Evolutionary conservation across 2,329 filamentous ascomycete genomes (phyloP).

Genomic region (Ceratocystis cubensis): DNA sequence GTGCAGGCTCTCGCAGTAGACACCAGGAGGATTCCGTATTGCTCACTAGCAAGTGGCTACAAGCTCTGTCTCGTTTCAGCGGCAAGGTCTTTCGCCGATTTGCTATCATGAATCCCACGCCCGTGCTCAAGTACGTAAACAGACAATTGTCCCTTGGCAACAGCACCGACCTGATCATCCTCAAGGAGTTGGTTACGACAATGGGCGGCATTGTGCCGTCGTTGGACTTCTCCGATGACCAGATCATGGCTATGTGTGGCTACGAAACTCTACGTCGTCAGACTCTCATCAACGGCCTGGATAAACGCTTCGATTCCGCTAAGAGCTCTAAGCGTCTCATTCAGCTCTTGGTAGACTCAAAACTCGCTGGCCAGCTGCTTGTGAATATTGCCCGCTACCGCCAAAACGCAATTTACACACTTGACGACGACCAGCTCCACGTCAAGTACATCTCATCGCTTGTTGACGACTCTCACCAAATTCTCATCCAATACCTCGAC

Average conservation of each 20-base stretch:
- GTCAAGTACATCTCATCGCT: slow-evolving; percentile 82
- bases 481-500: slow-evolving; percentile 79
- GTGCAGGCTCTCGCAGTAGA: slow-evolving; percentile 48
- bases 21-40: slow-evolving; percentile 51
- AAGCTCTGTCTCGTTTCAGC: slow-evolving; percentile 79
- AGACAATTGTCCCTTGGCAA: slow-evolving; percentile 72
- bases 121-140: slow-evolving; percentile 80
- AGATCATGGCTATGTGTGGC: slow-evolving; percentile 78
- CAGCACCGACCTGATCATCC: slow-evolving; percentile 77
- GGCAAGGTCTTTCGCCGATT: slow-evolving; percentile 84
- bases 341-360: slow-evolving; percentile 62
- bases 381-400: slow-evolving; percentile 83
- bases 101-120: slow-evolving; percentile 66
- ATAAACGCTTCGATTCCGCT: slow-evolving; percentile 65
- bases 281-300: slow-evolving; percentile 66
- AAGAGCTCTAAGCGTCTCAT: slow-evolving; percentile 69
- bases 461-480: slow-evolving; percentile 78
- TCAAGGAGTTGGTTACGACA: slow-evolving; percentile 77
- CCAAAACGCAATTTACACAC: slow-evolving; percentile 68
- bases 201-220: slow-evolving; percentile 92
- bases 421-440: slow-evolving; percentile 59
- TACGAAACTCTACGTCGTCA: slow-evolving; percentile 67
- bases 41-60: slow-evolving; percentile 82
- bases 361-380: slow-evolving; percentile 70
- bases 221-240: slow-evolving; percentile 74